These are phyloP conservation scores for Onygenales sp. DNA, from an alignment of 2,329 filamentous ascomycete genomes.

Conservation along the genomic window DNA sequence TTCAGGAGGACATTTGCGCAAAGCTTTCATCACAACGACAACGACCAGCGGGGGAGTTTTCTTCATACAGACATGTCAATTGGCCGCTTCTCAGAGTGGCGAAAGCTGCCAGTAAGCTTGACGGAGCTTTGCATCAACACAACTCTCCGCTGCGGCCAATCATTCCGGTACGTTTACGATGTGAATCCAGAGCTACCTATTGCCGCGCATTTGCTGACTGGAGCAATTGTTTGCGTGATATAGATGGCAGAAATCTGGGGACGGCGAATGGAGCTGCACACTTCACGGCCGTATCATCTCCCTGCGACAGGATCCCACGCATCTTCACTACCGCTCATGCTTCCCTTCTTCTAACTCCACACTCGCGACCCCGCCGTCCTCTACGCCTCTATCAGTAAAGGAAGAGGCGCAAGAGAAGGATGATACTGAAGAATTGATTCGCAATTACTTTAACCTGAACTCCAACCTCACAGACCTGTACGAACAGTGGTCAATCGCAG, in stretches of 20 bases:
- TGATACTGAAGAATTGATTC: slow-evolving; percentile 64
- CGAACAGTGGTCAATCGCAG: slow-evolving; percentile 72
- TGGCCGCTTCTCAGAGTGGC: slow-evolving; percentile 63
- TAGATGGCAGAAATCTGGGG: slow-evolving; percentile 74
- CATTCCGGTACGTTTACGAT: slow-evolving; percentile 53
- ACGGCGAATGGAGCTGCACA: slow-evolving; percentile 83
- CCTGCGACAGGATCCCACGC: slow-evolving; percentile 67
- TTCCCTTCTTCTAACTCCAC: slow-evolving; percentile 34
- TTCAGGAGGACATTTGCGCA: slow-evolving; percentile 1
- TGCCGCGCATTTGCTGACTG: background rate
- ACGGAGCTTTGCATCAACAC: slow-evolving; percentile 90
- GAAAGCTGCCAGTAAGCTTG: slow-evolving; percentile 70
- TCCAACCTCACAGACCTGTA: slow-evolving; percentile 72
- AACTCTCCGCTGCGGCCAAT: slow-evolving; percentile 87
- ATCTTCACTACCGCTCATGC: slow-evolving; percentile 71
- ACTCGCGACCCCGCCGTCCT: slow-evolving; percentile 28
- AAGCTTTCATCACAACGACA: background rate
- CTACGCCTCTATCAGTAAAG: slow-evolving; percentile 24
- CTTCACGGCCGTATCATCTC: slow-evolving; percentile 77
- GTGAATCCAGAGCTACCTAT: slow-evolving; percentile 1
- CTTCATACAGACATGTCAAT: slow-evolving; percentile 24
- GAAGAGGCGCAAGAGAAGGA: slow-evolving; percentile 37
- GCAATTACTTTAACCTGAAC: slow-evolving; percentile 77
- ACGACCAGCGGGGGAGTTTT: background rate
- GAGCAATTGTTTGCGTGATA: background rate